Conservation (phyloP, 495 filamentous ascomycete genomes). For the Haplographium delicatum region DNA sequence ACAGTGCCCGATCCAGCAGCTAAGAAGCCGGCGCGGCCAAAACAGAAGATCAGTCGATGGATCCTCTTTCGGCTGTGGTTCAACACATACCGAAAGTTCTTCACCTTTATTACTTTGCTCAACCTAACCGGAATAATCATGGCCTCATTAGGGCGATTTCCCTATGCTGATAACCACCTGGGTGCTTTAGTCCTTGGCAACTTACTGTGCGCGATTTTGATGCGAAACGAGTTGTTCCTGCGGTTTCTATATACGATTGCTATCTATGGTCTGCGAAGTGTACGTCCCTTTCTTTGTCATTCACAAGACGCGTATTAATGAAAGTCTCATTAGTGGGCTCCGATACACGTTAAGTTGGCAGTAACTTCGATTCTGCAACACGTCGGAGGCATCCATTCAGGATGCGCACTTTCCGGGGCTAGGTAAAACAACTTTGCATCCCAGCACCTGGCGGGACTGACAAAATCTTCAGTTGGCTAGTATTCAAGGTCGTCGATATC, state of each 20-base stretch:
- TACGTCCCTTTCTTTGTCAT: conserved; percentile 22
- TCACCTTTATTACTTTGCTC: conserved; percentile 35
- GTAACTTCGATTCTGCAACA: conserved; percentile 39
- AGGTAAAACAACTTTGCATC: conserved; percentile 26
- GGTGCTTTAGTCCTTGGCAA: conserved; percentile 40
- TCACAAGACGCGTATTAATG: conserved; percentile 13
- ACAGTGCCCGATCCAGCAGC: conserved; percentile 8
- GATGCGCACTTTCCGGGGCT: conserved; percentile 39
- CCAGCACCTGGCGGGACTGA: conserved; percentile 8
- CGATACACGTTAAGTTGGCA: conserved; percentile 32
- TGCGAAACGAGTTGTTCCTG: conserved; percentile 40
- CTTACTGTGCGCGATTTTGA: conserved; percentile 36
- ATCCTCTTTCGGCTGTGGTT: conserved; percentile 39
- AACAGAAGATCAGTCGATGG: conserved; percentile 31
- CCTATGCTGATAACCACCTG: conserved; percentile 37
- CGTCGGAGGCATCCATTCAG: conserved; percentile 41
- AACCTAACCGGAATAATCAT: conserved; percentile 37
- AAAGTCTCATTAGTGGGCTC: conserved; percentile 33
- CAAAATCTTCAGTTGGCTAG: conserved; percentile 31
- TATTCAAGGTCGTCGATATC: conserved; percentile 41
- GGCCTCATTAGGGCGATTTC: conserved; percentile 30
- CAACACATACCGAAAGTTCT: conserved; percentile 44
- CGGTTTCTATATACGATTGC: conserved; percentile 34
- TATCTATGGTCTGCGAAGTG: conserved; percentile 38
- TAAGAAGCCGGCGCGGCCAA: conserved; percentile 23